Percentiles rank a stretch among this genome's conserved stretches.
Conservation (phyloP, 805 yeast species). For the Candida orba region DNA sequence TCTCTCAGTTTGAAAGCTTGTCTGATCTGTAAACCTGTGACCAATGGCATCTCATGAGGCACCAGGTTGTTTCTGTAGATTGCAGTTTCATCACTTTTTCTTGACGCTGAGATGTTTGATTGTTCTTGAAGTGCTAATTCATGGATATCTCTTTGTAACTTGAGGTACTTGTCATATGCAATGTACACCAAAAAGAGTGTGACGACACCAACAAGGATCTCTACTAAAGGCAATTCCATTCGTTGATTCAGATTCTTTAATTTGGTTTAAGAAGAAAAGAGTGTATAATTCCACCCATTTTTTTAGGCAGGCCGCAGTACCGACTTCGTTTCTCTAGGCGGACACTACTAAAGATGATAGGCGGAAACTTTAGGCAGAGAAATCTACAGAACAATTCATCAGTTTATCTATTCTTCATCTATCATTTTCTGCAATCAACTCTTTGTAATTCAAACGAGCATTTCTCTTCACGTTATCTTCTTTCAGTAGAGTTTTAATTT, state of each 20-base stretch:
- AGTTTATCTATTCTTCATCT: conserved; percentile 11
- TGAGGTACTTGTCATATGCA: conserved; percentile 19
- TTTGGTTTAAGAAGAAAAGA: no score
- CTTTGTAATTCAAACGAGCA: conserved; percentile 19
- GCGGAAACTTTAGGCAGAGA: no score
- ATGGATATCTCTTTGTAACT: conserved; percentile 44
- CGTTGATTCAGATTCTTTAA: no score
- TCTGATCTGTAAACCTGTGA: conserved; percentile 62
- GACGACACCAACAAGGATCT: neutral
- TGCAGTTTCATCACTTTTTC: conserved; percentile 67
- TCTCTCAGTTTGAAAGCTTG: conserved; percentile 59
- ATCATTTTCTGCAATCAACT: conserved; percentile 21
- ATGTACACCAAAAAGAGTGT: conserved; percentile 40
- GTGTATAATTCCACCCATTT: no score
- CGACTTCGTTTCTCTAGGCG: no score
- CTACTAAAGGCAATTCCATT: neutral
- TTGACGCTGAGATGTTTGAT: conserved; percentile 54
- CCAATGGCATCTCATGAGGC: conserved; percentile 62
- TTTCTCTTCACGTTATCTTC: conserved; percentile 18
- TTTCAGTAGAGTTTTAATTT: conserved; percentile 45
- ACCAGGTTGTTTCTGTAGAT: conserved; percentile 67
- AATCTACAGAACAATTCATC: no score
- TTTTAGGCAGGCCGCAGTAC: no score
- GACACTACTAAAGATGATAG: no score
- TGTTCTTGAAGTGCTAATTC: conserved; percentile 55